Evolutionary conservation across 768 basidiomycete genomes (phyloP).

Genomic region (Auricularia sp.): DNA sequence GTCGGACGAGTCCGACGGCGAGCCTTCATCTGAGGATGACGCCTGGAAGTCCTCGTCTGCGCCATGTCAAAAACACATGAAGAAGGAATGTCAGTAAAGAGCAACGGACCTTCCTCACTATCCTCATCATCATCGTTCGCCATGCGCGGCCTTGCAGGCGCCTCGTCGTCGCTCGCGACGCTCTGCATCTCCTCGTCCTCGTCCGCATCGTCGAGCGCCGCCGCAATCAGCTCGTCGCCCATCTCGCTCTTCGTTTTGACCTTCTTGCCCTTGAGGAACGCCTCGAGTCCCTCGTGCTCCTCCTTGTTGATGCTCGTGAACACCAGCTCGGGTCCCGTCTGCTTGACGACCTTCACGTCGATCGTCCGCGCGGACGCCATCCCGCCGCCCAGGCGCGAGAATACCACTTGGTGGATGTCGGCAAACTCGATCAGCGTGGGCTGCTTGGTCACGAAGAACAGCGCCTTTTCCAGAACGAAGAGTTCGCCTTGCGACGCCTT

Average conservation of each 20-base stretch:
- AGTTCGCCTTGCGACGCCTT: slow-evolving; percentile 96
- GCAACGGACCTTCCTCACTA: slow-evolving; percentile 47
- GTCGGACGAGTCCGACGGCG: slow-evolving; percentile 60
- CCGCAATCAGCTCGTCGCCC: slow-evolving; percentile 65
- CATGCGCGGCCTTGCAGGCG: slow-evolving; percentile 39
- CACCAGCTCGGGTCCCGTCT: slow-evolving; percentile 72
- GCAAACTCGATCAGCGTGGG: slow-evolving; percentile 83
- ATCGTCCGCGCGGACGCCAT: slow-evolving; percentile 87
- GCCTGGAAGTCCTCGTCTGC: slow-evolving; percentile 87
- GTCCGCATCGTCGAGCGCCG: slow-evolving; percentile 60
- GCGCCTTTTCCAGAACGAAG: slow-evolving; percentile 94
- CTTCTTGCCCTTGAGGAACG: slow-evolving; percentile 70
- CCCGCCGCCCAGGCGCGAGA: slow-evolving; percentile 83
- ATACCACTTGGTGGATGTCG: slow-evolving; percentile 83
- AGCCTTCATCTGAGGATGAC: slow-evolving; percentile 78
- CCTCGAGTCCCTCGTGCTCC: slow-evolving; percentile 78
- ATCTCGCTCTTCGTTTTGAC: slow-evolving; percentile 93
- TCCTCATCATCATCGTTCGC: slow-evolving; percentile 63
- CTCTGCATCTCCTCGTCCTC: slow-evolving; percentile 78
- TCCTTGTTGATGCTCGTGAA: slow-evolving; percentile 96
- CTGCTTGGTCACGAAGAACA: slow-evolving; percentile 96
- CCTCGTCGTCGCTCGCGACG: slow-evolving; percentile 60
- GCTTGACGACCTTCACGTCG: slow-evolving; percentile 83
- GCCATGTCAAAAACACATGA: neutral
- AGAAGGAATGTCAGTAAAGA: neutral